Evolutionary conservation across 768 basidiomycete genomes (phyloP), one percentile per base, ranked within the genome.

Genomic region (Cantharellus cinnabarinus): DNA sequence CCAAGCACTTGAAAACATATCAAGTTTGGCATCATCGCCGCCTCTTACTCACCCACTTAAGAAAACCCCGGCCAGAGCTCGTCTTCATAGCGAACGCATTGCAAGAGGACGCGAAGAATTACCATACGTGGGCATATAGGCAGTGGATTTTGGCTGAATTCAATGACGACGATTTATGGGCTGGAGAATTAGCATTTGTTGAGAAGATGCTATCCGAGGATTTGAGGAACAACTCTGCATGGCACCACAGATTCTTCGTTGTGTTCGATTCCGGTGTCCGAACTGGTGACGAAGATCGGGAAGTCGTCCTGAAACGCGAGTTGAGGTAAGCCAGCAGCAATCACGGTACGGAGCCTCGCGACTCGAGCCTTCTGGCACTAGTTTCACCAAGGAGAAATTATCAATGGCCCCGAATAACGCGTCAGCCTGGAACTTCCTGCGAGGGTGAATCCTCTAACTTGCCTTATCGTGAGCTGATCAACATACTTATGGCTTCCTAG

Each of bases 91-190:
- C 81, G 56, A 70, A 72, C 59, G 81, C 81, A 1, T 78, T 99
- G 39, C 71, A 77, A 4, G 75, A 39, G 29, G 95, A 99, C 67
- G 71, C 79, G 51, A 99, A 99, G 78, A 99, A 99, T 73, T 99
- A 99, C 69, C 94, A 98, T 70, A 98, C 95, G 0, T 99, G 95
- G 95, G 87, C 88, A 4, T 94, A 97, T 70, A 78, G 94, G 4
- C 93, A 99, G 69, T 97, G 91, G 90, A 69, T 91, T 7, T 79
- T 95, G 50, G 82, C 86, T 4, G 80, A 83, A 67, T 93, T 93
- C 73, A 80, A 82, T 64, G 75, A 81, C 59, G 75, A 78, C 41
- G 75, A 70, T n/a, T 64, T 89, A 62, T 90, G 87, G 87, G 70
- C 63, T 1, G 76, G 74, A 10, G 90, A 94, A 70, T 72, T 87